Percentiles rank a stretch among this genome's conserved stretches.
Conservation (phyloP, 2,329 filamentous ascomycete species). For the Neonectria magnoliae region DNA sequence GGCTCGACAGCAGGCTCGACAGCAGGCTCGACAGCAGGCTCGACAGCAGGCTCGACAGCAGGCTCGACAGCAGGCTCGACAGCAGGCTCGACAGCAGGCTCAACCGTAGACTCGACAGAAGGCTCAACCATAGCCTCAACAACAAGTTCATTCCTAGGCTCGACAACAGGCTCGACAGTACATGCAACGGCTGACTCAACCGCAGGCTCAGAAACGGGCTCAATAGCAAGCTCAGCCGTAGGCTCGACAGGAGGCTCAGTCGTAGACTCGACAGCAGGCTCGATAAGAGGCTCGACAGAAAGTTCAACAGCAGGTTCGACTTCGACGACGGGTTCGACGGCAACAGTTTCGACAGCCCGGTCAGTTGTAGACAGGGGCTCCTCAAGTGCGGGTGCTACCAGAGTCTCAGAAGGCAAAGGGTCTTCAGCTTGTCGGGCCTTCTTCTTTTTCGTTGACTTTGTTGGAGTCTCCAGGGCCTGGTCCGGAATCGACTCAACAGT, state of each 20-base stretch:
- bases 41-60: not conserved
- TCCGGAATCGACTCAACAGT: constrained; percentile 12
- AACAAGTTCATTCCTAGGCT: no score
- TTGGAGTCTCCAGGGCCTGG: constrained; percentile 13
- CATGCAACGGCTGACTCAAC: no score
- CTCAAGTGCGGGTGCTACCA: constrained; percentile 13
- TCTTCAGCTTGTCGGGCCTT: constrained; percentile 33
- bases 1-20: not conserved
- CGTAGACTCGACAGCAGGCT: constrained; percentile 12
- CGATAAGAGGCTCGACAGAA: not conserved
- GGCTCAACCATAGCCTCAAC: no score
- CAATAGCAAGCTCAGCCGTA: not conserved
- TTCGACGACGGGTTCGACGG: not conserved
- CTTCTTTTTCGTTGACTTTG: constrained; percentile 40
- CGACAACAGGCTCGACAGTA: no score
- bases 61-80: no score
- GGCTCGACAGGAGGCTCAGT: constrained; percentile 3
- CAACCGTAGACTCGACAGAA: no score
- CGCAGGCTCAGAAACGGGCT: constrained; percentile 8
- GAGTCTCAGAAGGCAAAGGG: constrained; percentile 18
- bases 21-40: not conserved
- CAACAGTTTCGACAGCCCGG: not conserved
- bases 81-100: no score
- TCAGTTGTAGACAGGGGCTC: constrained; percentile 16
- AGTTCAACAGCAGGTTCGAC: not conserved